A percentile compares a stretch with the other conserved stretches of the same genome.
These are phyloP conservation scores for Arthrobotrys conoides DNA, from an alignment of 2,329 filamentous ascomycete genomes.

Conservation along the genomic window DNA sequence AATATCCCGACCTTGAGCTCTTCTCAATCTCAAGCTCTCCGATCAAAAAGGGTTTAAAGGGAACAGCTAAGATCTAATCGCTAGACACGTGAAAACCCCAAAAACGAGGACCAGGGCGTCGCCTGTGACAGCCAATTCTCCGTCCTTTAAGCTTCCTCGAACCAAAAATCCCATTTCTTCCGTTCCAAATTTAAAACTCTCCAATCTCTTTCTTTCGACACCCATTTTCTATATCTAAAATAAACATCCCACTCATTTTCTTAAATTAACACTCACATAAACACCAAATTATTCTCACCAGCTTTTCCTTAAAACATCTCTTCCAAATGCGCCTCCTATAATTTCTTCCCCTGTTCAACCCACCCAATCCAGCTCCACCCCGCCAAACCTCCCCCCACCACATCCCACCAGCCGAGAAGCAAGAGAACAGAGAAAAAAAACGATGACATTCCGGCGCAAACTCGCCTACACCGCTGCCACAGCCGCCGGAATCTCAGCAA, in stretches of 20 bases:
- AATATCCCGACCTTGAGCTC: not conserved
- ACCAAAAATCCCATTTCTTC: slow-evolving; percentile 26
- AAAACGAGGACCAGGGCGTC: not conserved
- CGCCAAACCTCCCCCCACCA: slow-evolving; percentile 32
- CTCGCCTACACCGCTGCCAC: slow-evolving; percentile 58
- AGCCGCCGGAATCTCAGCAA: slow-evolving; percentile 42
- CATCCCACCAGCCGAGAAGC: not conserved
- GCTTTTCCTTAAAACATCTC: not conserved
- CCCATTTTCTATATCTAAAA: not conserved
- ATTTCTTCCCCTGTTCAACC: not conserved
- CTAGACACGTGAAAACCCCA: slow-evolving; percentile 54
- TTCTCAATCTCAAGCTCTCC: not conserved
- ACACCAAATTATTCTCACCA: not conserved
- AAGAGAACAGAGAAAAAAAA: not conserved
- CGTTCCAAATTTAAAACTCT: not conserved
- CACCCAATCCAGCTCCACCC: not conserved
- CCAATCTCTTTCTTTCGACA: slow-evolving; percentile 1
- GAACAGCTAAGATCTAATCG: slow-evolving; percentile 34
- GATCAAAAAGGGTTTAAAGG: not conserved
- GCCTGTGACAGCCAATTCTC: slow-evolving; percentile 36
- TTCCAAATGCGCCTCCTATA: slow-evolving; percentile 46
- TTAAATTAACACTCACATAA: no score
- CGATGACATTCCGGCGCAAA: slow-evolving; percentile 58
- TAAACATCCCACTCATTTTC: not conserved
- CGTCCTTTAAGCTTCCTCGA: slow-evolving; percentile 15